Evolutionary conservation across 192 early-diverging fungal species (phyloP), one percentile per base, ranked within the genome.

Genomic region (Gaertneriomyces semiglobifer): DNA sequence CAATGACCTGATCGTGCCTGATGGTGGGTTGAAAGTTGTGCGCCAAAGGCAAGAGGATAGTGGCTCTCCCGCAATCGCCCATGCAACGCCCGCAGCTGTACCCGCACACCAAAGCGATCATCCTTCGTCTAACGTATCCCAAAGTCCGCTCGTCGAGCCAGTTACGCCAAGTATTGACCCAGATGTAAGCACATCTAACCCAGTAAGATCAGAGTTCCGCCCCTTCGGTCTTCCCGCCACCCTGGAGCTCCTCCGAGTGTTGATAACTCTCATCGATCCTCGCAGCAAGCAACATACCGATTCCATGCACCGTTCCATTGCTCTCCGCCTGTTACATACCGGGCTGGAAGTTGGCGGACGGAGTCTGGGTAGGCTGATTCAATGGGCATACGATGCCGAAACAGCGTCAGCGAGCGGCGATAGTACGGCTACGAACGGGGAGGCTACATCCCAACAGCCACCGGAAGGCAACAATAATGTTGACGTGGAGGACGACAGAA

Each of bases 221-320:
- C 84, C 88, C 3, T 93, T 89, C 74, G 92, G 92, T 1, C 72
- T 96, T 18, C 93, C 95, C 6, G 88, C 95, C 1, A 91, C 93
- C 44, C 80, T 88, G 39, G 96, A 98, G 75, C 82, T 96, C 10
- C 71, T 96, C 11, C 86, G 96, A 0, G 96, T 96, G 0, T 79
- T 98, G 5, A 89, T 93, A 18, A 90, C 91, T 5, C 77, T 98
- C 7, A 81, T 93, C 33, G 93, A 98, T 74, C 95, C 95, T 10
- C 84, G 86, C 19, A 92, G 97, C 61, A 78, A 88, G 63, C 87
- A 90, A 61, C 95, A 97, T 75, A 96, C 93, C 0, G 96, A 98
- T 73, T 88, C 92, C 0, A 90, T 97, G 84, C 84, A 86, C 57
- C 82, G 96, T 11, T 74, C 94, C 43, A 83, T 98, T 76, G 92